A percentile compares a stretch with the other conserved stretches of the same genome.
Evolutionary conservation across 495 filamentous ascomycete genomes (phyloP).

Genomic region (Aspergillus biplanus): DNA sequence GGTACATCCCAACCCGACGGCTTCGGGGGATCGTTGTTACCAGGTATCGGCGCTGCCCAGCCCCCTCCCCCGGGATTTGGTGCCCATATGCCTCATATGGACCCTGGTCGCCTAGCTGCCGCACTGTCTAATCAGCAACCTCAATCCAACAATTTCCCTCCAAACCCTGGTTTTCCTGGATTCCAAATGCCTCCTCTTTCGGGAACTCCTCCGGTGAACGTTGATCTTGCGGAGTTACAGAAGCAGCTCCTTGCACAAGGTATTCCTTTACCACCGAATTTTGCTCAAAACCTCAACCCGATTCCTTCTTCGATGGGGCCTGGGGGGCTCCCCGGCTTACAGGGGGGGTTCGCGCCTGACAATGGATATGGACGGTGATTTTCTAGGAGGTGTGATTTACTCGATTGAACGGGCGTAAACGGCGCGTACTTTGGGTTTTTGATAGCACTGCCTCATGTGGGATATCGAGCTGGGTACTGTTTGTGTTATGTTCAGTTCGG

Average conservation of each 20-base stretch:
- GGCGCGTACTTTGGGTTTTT: neutral
- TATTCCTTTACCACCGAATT: slow-evolving; percentile 42
- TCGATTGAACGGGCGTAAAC: slow-evolving; percentile 6
- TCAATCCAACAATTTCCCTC: slow-evolving; percentile 31
- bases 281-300: slow-evolving; percentile 50
- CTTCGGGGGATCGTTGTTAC: slow-evolving; percentile 42
- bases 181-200: slow-evolving; percentile 52
- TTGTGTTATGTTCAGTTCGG: slow-evolving; percentile 5
- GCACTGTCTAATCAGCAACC: slow-evolving; percentile 49
- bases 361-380: slow-evolving; percentile 41
- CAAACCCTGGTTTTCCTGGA: slow-evolving; percentile 35
- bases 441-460: slow-evolving; percentile 15
- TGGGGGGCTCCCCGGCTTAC: slow-evolving; percentile 52
- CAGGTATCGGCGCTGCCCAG: slow-evolving; percentile 52
- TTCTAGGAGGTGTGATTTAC: slow-evolving; percentile 12
- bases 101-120: slow-evolving; percentile 51
- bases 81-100: slow-evolving; percentile 57
- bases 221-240: slow-evolving; percentile 71
- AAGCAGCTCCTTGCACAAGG: slow-evolving; percentile 50
- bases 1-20: slow-evolving; percentile 37
- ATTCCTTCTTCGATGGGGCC: slow-evolving; percentile 41
- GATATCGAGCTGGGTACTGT: neutral
- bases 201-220: slow-evolving; percentile 56
- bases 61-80: slow-evolving; percentile 53
- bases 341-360: slow-evolving; percentile 37